Evolutionary conservation across 805 yeast genomes (phyloP), one percentile per base, ranked within the genome.

Genomic region (Candida sithepensis): DNA sequence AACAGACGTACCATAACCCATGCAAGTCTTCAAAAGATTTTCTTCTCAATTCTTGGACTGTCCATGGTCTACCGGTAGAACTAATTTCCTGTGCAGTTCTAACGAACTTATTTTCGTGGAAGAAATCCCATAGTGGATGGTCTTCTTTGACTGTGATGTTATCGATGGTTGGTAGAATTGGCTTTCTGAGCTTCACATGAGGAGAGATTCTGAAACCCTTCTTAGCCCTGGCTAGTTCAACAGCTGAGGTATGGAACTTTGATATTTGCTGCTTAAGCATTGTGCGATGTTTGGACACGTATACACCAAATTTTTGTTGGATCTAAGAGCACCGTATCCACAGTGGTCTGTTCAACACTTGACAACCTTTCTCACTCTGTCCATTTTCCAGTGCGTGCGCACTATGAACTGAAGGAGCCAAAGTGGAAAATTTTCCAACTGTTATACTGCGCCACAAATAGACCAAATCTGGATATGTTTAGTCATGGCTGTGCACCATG

Each of bases 61-160:
- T 70, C 99, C 99, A 94, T 4, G 94, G 71, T 58, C 96, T 77
- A 14, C 94, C 83, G 9, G 72, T 69, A 24, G 66, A 62, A 43
- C 77, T 71, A 24, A 81, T 59, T 20, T 83, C 87, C 2, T 73
- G 78, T 2, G 76, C 67, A 1, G 72, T 63, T 56, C 97, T 78
- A 50, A 86, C 68, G 50, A 82, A 80, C 58, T 76, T 73, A 48
- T 82, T 74, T 36, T 86, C 77, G 53, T 64, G 63, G 71, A 92
- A 94, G 65, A 94, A 94, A 58, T 87, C 91, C 96, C 97, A 94
- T 53, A 94, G 74, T 26, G 98, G 99, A 68, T 94, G 99, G 64
- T 85, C 86, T 4, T 85, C 92, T 13, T 81, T 77, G 30, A 87
- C 86, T 50, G 75, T 75, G 46, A 91, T 74, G 65, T 88, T 88